Evolutionary conservation across 2,329 filamentous ascomycete genomes (phyloP).

Genomic region (Fusarium sp.): DNA sequence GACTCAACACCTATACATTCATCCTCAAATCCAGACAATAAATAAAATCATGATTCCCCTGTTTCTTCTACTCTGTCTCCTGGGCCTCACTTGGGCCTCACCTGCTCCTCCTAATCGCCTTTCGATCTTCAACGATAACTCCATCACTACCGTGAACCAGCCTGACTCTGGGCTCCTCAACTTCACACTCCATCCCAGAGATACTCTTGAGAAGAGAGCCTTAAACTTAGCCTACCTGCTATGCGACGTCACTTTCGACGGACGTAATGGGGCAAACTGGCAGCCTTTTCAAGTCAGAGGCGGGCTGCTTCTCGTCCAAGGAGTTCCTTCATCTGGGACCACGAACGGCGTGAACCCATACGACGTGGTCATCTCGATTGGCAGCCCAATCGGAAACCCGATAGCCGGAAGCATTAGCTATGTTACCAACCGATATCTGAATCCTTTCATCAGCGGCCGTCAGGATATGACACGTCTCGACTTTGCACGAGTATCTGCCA

Average conservation of each 20-base stretch:
- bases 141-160: not conserved
- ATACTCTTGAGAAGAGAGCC: slow-evolving; percentile 2
- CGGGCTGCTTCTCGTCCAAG: slow-evolving; percentile 1
- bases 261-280: slow-evolving; percentile 1
- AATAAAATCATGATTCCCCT: not conserved
- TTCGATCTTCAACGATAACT: not conserved
- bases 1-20: not conserved
- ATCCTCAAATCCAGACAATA: too few species aligned
- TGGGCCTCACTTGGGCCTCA: not conserved
- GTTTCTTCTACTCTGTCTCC: not conserved
- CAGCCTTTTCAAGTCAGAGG: not conserved
- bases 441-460: slow-evolving; percentile 4
- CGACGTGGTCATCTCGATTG: slow-evolving; percentile 11
- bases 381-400: slow-evolving; percentile 2
- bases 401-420: slow-evolving; percentile 18
- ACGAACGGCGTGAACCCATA: slow-evolving; percentile 8
- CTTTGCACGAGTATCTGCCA: slow-evolving; percentile 8
- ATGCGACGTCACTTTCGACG: slow-evolving; percentile 7
- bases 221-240: not conserved
- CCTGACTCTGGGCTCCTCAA: slow-evolving; percentile 3
- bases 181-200: not conserved
- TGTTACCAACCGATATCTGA: slow-evolving; percentile 15
- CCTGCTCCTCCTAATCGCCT: not conserved
- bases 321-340: not conserved
- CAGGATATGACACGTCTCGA: not conserved